Conservation (phyloP, 148 eudicot genomes). For the Beta vulgaris region DNA sequence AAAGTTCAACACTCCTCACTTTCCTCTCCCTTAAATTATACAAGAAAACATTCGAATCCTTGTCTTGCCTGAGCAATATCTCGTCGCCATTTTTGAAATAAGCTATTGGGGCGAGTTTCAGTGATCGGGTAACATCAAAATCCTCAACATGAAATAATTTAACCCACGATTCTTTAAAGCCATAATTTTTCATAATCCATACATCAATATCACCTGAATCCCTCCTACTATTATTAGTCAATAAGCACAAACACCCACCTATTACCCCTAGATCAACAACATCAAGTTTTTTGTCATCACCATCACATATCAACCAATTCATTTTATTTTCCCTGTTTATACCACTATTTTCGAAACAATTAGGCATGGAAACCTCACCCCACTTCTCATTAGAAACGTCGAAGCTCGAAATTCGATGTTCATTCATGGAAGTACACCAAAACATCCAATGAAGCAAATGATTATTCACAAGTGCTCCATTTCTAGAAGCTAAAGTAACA, state of each 20-base stretch:
- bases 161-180: slow-evolving; percentile 9
- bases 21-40: slow-evolving; percentile 13
- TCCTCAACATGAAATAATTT: not conserved
- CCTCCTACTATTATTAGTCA: not conserved
- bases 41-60: not conserved
- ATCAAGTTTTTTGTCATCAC: not conserved
- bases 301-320: too few relatives aligned
- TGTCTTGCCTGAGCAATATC: slow-evolving; percentile 1
- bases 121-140: not conserved
- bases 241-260: too few relatives aligned
- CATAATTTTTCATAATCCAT: slow-evolving; percentile 17
- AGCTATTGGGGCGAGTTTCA: not conserved
- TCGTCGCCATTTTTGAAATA: not conserved
- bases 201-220: not conserved
- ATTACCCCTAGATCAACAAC: slow-evolving; percentile 4
- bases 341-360: not conserved
- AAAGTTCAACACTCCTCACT: not conserved
- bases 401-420: slow-evolving; percentile 12
- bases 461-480: slow-evolving; percentile 14
- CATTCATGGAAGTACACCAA: not conserved
- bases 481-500: not conserved
- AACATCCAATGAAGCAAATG: slow-evolving; percentile 20
- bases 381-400: slow-evolving; percentile 17
- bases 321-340: too few relatives aligned
- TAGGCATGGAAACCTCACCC: slow-evolving; percentile 13